These are phyloP conservation scores for Polygonum aviculare DNA, from an alignment of 148 eudicot genomes.

Conservation along the genomic window DNA sequence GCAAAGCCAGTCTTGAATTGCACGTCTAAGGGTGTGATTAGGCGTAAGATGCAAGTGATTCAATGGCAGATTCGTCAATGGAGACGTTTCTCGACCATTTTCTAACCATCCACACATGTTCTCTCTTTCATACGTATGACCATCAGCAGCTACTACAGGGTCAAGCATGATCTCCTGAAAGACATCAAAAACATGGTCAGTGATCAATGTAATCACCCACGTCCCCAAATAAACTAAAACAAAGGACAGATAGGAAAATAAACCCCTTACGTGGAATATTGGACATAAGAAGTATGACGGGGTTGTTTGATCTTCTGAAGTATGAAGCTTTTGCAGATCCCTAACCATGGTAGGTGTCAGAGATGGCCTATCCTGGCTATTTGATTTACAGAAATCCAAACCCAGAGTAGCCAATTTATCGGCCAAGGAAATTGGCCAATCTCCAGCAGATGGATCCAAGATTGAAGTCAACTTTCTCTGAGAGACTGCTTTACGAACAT, in stretches of 20 bases:
- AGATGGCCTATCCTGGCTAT: constrained; percentile 58
- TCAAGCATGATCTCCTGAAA: constrained; percentile 83
- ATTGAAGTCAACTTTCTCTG: constrained; percentile 42
- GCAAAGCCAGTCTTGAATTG: constrained; percentile 85
- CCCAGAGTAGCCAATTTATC: constrained; percentile 50
- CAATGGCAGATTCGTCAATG: constrained; percentile 76
- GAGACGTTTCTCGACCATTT: constrained; percentile 74
- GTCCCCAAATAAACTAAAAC: neutral
- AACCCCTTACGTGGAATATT: constrained; percentile 44
- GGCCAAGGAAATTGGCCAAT: constrained; percentile 56
- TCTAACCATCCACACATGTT: constrained; percentile 61
- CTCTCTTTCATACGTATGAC: constrained; percentile 75
- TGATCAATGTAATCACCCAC: neutral
- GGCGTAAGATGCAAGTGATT: constrained; percentile 63
- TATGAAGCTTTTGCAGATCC: constrained; percentile 62
- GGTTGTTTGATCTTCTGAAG: constrained; percentile 45
- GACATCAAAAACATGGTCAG: neutral
- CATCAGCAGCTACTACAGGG: constrained; percentile 88
- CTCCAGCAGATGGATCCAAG: constrained; percentile 67
- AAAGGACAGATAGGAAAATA: neutral
- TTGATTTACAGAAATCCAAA: constrained; percentile 60
- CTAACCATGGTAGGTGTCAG: constrained; percentile 48
- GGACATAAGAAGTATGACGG: constrained; percentile 78
- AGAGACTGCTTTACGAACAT: constrained; percentile 49
- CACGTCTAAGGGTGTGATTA: constrained; percentile 52